Conservation (phyloP, 805 yeast genomes). For the Saccharomyces cerevisiae region DNA sequence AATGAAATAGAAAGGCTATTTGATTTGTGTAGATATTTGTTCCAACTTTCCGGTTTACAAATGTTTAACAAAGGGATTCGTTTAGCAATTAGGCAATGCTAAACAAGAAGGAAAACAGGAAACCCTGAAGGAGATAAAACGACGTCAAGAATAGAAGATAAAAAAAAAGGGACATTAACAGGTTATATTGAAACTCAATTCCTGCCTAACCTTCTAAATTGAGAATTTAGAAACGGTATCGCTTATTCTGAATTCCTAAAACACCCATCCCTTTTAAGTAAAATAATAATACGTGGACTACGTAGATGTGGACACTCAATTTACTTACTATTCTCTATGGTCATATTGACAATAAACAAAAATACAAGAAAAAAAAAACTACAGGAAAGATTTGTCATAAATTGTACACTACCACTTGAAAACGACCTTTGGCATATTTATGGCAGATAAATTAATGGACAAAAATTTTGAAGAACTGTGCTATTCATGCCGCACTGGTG, state of each 20-base stretch:
- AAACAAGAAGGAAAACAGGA: neutral
- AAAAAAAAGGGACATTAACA: neutral
- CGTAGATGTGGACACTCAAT: neutral
- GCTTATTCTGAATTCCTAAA: neutral
- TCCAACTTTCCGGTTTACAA: neutral
- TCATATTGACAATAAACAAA: neutral
- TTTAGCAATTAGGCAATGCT: neutral
- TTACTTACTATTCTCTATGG: neutral
- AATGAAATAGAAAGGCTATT: neutral
- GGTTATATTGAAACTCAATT: neutral
- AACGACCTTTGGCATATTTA: neutral
- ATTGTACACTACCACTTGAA: neutral
- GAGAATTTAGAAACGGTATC: neutral
- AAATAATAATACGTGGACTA: neutral
- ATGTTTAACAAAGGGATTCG: neutral
- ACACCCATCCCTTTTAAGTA: neutral
- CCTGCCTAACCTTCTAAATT: neutral
- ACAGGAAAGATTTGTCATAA: neutral
- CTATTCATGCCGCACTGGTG: conserved; percentile 63
- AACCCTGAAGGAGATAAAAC: neutral
- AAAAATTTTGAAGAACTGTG: conserved; percentile 42
- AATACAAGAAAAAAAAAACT: neutral
- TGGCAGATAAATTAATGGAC: conserved; percentile 6
- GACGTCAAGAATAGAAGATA: neutral
- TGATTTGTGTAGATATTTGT: neutral